Evolutionary conservation across 2,329 filamentous ascomycete genomes (phyloP).

Genomic region (Aspergillus persii): DNA sequence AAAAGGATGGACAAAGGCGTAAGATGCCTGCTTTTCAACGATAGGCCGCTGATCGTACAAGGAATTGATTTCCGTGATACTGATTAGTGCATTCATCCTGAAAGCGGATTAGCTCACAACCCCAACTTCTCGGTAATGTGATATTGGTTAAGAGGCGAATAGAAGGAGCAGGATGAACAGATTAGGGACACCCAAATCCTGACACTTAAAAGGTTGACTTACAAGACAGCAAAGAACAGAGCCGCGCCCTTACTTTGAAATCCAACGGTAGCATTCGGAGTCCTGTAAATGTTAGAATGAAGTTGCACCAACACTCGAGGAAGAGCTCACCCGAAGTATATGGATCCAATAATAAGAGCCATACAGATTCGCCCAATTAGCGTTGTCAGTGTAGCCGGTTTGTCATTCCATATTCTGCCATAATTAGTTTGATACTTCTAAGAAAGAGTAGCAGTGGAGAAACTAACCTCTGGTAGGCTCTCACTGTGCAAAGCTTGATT

Average conservation of each 20-base stretch:
- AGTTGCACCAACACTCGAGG: background rate
- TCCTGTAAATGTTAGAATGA: slow-evolving; percentile 62
- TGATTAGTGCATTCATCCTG: slow-evolving; percentile 56
- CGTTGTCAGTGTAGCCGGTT: slow-evolving; percentile 67
- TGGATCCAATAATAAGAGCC: slow-evolving; percentile 71
- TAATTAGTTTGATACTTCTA: slow-evolving; percentile 10
- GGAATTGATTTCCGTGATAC: slow-evolving; percentile 74
- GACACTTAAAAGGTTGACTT: slow-evolving; percentile 54
- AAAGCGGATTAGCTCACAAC: background rate
- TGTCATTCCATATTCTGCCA: slow-evolving; percentile 66
- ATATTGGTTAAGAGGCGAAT: slow-evolving; percentile 24
- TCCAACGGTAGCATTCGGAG: slow-evolving; percentile 59
- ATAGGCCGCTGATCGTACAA: slow-evolving; percentile 88
- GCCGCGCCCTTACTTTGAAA: slow-evolving; percentile 78
- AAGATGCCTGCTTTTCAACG: slow-evolving; percentile 85
- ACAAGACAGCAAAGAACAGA: slow-evolving; percentile 82
- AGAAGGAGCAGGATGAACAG: no score
- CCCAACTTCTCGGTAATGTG: slow-evolving; percentile 56
- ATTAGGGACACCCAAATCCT: no score
- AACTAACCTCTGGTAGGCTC: slow-evolving; percentile 67
- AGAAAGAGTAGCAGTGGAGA: background rate
- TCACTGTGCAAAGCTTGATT: slow-evolving; percentile 73
- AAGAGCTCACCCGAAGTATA: slow-evolving; percentile 32
- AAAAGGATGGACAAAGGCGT: slow-evolving; percentile 86
- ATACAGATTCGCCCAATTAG: slow-evolving; percentile 67